Evolutionary conservation across 805 yeast genomes (phyloP), one percentile per base, ranked within the genome.

Genomic region (Ogataea angusta): DNA sequence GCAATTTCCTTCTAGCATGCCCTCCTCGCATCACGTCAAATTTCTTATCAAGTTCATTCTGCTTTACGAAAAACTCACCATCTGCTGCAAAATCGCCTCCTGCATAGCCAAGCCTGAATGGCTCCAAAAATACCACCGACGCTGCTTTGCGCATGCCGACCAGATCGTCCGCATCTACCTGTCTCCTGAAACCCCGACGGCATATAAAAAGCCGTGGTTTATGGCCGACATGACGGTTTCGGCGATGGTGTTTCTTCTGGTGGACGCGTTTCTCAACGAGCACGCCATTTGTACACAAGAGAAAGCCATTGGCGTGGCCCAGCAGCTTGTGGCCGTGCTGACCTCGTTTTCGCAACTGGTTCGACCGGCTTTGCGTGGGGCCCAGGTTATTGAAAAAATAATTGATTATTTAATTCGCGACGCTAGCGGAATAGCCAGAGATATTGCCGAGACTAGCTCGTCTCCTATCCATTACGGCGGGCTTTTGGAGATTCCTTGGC

Each of bases 361-460:
- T 21, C 43, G 55, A 31, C 52, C 57, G 7, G 60, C 60, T 3
- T 26, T 49, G 9, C 43, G 60, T 14, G 60, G 60, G 6, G 29
- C 49, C 1, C 52, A 46, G 21, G 48, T 55, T 6, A 40, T 55
- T 10, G 49, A 49, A 26, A 48, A 38, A 19, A 26, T 56, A 13
- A 36, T 47, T 13, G 40, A 39, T 15, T 42, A 48, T 25, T 13
- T 44, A 7, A 19, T 3, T 19, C 21, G 21, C 8, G 21, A 19
- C 9, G 21, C 21, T 7, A 19, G 21, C 21, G 9, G 21, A 19
- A 19, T 19, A 7, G 30, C 17, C 28, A 6, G 37, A 43, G 14
- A 24, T 3, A 24, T 24, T 12, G 14, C 27, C 27, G 27, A 12
- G n/a, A 3, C 27, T 24, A 24, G 27, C 14, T 24, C 14, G 27